These are phyloP conservation scores for Phytophthora constricta DNA, from an alignment of 352 stramenopile genomes.

Conservation along the genomic window DNA sequence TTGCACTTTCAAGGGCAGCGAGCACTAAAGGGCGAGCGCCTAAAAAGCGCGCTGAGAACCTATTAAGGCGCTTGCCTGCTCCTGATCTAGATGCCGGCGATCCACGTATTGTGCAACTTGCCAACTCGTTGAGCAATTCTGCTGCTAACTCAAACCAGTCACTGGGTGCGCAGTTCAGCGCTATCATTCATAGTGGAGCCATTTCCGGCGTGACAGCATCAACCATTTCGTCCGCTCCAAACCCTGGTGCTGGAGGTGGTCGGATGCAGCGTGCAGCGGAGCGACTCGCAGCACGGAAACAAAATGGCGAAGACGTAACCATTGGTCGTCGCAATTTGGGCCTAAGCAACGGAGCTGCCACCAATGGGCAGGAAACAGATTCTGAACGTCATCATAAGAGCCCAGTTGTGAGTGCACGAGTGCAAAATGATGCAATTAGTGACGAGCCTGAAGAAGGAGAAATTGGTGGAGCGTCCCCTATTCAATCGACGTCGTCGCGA, in stretches of 20 bases:
- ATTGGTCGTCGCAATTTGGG: conserved; percentile 17
- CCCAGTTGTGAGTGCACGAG: conserved; percentile 28
- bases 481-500: conserved; percentile 33
- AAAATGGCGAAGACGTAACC: conserved; percentile 32
- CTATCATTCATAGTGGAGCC: conserved; percentile 72
- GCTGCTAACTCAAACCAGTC: conserved; percentile 58
- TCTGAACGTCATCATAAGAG: conserved; percentile 42
- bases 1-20: conserved; percentile 83
- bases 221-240: conserved; percentile 16
- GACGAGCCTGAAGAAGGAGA: conserved; percentile 64
- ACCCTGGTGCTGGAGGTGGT: conserved; percentile 47
- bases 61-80: conserved; percentile 75
- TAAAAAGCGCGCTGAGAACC: conserved; percentile 88
- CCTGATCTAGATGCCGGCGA: conserved; percentile 63
- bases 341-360: conserved; percentile 23
- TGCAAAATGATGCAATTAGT: conserved; percentile 27
- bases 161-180: conserved; percentile 72
- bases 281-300: conserved; percentile 57
- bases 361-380: conserved; percentile 35
- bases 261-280: conserved; percentile 74
- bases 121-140: conserved; percentile 43
- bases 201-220: conserved; percentile 43
- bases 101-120: conserved; percentile 65
- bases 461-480: conserved; percentile 40
- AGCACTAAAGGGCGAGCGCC: conserved; percentile 78